These are phyloP conservation scores for Catunica adiposa DNA, from an alignment of 2,329 filamentous ascomycete species.

Conservation along the genomic window DNA sequence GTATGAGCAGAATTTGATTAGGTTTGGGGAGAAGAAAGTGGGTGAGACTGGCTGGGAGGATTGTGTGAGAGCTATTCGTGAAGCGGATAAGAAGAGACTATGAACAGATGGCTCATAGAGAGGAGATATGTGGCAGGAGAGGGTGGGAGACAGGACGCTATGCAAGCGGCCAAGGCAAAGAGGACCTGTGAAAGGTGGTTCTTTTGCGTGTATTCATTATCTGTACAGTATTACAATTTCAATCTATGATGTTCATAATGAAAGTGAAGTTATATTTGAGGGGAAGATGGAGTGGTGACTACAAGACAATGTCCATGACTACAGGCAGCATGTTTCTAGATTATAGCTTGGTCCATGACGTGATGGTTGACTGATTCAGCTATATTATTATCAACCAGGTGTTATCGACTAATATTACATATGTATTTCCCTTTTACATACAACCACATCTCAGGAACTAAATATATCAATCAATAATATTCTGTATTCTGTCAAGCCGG, in stretches of 20 bases:
- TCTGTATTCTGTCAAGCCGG: neutral
- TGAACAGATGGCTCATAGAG: constrained; percentile 20
- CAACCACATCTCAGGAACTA: neutral
- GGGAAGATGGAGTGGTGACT: neutral
- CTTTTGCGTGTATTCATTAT: constrained; percentile 14
- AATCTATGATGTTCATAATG: neutral
- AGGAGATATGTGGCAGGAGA: neutral
- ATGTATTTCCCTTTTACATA: neutral
- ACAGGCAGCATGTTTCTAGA: neutral
- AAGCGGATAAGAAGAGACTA: constrained; percentile 33
- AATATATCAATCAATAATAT: neutral
- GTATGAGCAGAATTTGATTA: constrained; percentile 74
- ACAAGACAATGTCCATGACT: neutral
- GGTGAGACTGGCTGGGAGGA: constrained; percentile 37
- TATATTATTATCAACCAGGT: no score
- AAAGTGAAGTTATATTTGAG: neutral
- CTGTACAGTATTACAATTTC: constrained; percentile 12
- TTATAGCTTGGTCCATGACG: no score
- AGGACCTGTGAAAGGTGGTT: neutral
- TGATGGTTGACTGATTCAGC: no score
- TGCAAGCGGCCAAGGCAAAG: neutral
- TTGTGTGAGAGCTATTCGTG: constrained; percentile 33
- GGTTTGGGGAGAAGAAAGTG: constrained; percentile 45
- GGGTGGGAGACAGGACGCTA: neutral
- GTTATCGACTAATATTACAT: no score